Base-by-base conservation (phyloP, 2,329 filamentous ascomycete species). In the Beauveria pseudobassiana region DNA sequence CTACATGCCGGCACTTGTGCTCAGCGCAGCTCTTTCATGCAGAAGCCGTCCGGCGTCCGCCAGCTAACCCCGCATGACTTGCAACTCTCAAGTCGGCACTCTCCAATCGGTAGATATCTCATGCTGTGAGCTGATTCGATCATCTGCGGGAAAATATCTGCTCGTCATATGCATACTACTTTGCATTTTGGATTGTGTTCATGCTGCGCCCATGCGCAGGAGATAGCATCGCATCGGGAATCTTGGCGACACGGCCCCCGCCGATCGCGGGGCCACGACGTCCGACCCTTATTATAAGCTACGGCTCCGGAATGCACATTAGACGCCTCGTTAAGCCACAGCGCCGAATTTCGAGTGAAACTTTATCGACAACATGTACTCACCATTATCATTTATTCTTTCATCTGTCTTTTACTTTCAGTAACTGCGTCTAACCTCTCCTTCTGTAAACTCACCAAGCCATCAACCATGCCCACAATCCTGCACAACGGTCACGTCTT, bases 401-500 rank as follows among this genome's bases (percentile, higher is more conserved):
- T 54, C n/a, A 16, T 42, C 20, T 43, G 9, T 20, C 38, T 28
- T n/a, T 43, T 24, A 6, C 26, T n/a, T 28, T n/a, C 52, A 43
- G 52, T n/a, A 14, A 8, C 20, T 26, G 24, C 38, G 30, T 43
- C 52, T 43, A 8, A 28, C 24, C 6, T 22, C 10, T 12, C 10
- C 22, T 18, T 40, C 52, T 20, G 52, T 24, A 43, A 56, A 8
- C 18, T 26, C 24, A 46, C 40, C n/a, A 59, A 42, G 18, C 5
- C 50, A 12, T 61, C 34, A 7, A 14, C 24, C 48, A 62, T 62
- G 54, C 40, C 61, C 28, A 62, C 61, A 20, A 12, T 62, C 20
- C 26, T 62, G 22, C 61, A 58, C 38, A 62, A 62, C 30, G 61
- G 54, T 5, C 54, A 49, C 22, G 42, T 62, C 16, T 62, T 62